Percentiles rank a stretch among this genome's conserved stretches.
phyloP scores from a whole-genome alignment of 352 stramenopile species.

The Aphanomyces cochlioides region DNA sequence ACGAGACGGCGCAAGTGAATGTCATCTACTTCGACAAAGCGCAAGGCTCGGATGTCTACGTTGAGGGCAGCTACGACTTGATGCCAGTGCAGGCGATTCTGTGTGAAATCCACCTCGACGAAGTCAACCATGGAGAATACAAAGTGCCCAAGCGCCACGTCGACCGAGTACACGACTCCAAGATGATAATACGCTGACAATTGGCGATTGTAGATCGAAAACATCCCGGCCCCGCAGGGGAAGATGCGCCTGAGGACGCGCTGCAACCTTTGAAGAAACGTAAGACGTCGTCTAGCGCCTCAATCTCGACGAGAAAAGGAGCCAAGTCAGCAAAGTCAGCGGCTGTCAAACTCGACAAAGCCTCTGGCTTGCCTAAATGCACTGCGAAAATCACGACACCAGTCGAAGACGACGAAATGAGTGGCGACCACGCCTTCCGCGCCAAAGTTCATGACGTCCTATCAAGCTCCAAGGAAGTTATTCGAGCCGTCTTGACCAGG shows the following conservation, averaged over 20 bases:
- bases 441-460: slow-evolving; percentile 46
- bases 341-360: slow-evolving; percentile 9
- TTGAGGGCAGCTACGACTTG: slow-evolving; percentile 56
- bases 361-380: slow-evolving; percentile 3
- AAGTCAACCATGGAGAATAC: slow-evolving; percentile 15
- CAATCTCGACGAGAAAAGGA: slow-evolving; percentile 34
- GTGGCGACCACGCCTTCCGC: slow-evolving; percentile 45
- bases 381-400: slow-evolving; percentile 46
- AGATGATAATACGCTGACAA: no score
- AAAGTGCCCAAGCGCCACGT: slow-evolving; percentile 16
- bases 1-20: slow-evolving; percentile 45
- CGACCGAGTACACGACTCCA: slow-evolving; percentile 1
- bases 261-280: slow-evolving; percentile 41
- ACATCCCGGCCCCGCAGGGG: slow-evolving; percentile 37
- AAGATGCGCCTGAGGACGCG: slow-evolving; percentile 52
- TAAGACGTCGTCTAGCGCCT: slow-evolving; percentile 27
- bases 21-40: slow-evolving; percentile 61
- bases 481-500: slow-evolving; percentile 63
- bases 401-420: slow-evolving; percentile 46
- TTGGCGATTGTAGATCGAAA: slow-evolving; percentile 26
- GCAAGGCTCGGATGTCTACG: slow-evolving; percentile 35
- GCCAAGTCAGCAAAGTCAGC: background rate
- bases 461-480: slow-evolving; percentile 55
- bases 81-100: slow-evolving; percentile 63
- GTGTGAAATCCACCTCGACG: slow-evolving; percentile 58